phyloP scores from a whole-genome alignment of 768 basidiomycete genomes.

The Cystofilobasidium bisporidii region DNA sequence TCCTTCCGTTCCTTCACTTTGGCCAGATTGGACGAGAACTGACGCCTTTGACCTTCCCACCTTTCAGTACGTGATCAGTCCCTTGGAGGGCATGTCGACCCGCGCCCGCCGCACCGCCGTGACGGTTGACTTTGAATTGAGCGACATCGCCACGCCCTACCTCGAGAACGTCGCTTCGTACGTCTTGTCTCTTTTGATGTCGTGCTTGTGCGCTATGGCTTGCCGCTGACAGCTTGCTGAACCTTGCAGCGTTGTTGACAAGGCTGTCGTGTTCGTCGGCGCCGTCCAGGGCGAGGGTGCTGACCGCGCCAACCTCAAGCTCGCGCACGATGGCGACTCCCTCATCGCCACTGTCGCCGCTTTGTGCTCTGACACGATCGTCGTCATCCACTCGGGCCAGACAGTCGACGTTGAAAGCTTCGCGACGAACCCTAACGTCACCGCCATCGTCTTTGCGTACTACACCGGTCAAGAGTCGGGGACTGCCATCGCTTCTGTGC shows the following conservation, averaged over 20 bases:
- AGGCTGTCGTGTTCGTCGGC: slow-evolving; percentile 38
- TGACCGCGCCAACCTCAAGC: slow-evolving; percentile 34
- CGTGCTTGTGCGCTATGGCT: no score
- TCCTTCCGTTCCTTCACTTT: slow-evolving; percentile 7
- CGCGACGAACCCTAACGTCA: slow-evolving; percentile 21
- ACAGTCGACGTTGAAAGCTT: slow-evolving; percentile 21
- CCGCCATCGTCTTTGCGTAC: slow-evolving; percentile 26
- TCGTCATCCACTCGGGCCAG: slow-evolving; percentile 22
- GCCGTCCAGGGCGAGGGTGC: slow-evolving; percentile 37
- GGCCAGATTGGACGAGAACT: not conserved
- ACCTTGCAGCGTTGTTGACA: slow-evolving; percentile 31
- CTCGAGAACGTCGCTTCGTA: no score
- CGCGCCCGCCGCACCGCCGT: slow-evolving; percentile 32
- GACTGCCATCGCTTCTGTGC: slow-evolving; percentile 57
- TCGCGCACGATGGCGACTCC: slow-evolving; percentile 15
- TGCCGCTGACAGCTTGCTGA: no score
- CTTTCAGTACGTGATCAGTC: slow-evolving; percentile 29
- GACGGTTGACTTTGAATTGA: slow-evolving; percentile 31
- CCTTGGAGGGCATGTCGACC: not conserved
- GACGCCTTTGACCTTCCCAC: slow-evolving; percentile 26
- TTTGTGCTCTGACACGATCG: slow-evolving; percentile 9
- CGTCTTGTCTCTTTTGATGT: no score
- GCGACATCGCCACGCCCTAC: no score
- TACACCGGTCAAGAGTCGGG: slow-evolving; percentile 55
- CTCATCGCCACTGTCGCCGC: slow-evolving; percentile 21